Conservation (phyloP, 495 filamentous ascomycete genomes). For the Durotheca rogersii region DNA sequence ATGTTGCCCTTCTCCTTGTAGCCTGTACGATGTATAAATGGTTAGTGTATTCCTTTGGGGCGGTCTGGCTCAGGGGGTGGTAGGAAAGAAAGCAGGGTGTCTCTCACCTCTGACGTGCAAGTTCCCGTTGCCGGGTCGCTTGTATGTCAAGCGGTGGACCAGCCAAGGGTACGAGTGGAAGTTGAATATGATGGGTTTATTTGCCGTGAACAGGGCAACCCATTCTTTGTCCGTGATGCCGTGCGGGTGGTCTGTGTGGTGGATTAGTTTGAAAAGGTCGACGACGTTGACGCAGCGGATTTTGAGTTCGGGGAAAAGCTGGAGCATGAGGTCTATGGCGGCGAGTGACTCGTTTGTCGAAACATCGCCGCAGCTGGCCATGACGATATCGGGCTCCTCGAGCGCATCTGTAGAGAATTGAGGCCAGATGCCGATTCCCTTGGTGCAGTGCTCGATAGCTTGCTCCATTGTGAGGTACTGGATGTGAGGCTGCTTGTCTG, state of each 20-base stretch:
- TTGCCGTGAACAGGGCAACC: conserved; percentile 62
- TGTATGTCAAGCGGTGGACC: conserved; percentile 70
- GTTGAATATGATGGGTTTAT: conserved; percentile 73
- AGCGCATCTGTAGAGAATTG: conserved; percentile 57
- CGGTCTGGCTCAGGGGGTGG: too few species aligned
- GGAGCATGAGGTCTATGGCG: conserved; percentile 63
- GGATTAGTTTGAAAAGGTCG: conserved; percentile 73
- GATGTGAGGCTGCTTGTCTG: conserved; percentile 74
- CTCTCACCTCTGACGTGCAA: conserved; percentile 70
- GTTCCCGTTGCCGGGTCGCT: conserved; percentile 61
- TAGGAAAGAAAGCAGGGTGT: too few species aligned
- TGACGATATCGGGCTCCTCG: conserved; percentile 65
- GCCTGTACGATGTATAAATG: too few species aligned
- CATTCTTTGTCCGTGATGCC: conserved; percentile 63
- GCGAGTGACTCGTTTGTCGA: conserved; percentile 68
- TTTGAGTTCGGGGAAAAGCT: conserved; percentile 64
- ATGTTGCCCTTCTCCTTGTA: conserved; percentile 80
- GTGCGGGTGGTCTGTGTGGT: conserved; percentile 63
- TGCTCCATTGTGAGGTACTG: conserved; percentile 69
- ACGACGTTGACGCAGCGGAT: conserved; percentile 75
- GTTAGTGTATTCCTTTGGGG: too few species aligned
- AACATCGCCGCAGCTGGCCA: conserved; percentile 71
- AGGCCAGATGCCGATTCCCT: conserved; percentile 59
- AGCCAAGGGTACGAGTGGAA: conserved; percentile 79
- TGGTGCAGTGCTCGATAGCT: conserved; percentile 68